Conservation (phyloP, 192 early-diverging fungal species). For the Coemansia sp. region DNA sequence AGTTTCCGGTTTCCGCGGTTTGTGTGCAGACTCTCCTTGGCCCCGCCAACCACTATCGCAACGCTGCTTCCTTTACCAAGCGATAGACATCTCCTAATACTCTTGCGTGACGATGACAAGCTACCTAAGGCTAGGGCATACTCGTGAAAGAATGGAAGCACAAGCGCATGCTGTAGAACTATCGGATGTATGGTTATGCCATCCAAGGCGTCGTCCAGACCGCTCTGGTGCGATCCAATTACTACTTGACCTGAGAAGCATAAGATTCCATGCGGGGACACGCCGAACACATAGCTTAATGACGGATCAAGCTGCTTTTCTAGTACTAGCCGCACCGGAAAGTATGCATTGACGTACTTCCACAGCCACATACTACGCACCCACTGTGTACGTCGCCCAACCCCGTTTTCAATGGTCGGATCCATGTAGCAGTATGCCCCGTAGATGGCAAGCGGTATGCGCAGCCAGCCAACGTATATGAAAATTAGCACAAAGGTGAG, state of each 20-base stretch:
- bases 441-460: conserved; percentile 39
- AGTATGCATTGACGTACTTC: conserved; percentile 81
- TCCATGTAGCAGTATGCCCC: conserved; percentile 44
- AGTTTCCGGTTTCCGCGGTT: conserved; percentile 66
- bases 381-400: conserved; percentile 61
- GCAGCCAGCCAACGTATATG: conserved; percentile 20
- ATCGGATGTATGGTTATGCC: conserved; percentile 61
- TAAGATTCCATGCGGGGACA: conserved; percentile 90
- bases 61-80: conserved; percentile 76
- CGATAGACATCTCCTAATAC: conserved; percentile 74
- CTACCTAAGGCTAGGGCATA: conserved; percentile 75
- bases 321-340: conserved; percentile 76
- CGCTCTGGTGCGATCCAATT: conserved; percentile 79
- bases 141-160: conserved; percentile 82
- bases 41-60: conserved; percentile 90
- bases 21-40: conserved; percentile 77
- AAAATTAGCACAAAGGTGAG: conserved; percentile 19
- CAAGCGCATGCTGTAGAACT: conserved; percentile 79
- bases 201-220: conserved; percentile 69
- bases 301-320: conserved; percentile 80
- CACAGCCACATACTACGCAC: conserved; percentile 61
- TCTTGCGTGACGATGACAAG: conserved; percentile 71
- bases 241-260: conserved; percentile 78
- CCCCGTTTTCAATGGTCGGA: conserved; percentile 39
- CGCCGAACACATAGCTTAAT: conserved; percentile 86